phyloP scores from a whole-genome alignment of 345 rosid species.

The Gossypioides kirkii region DNA sequence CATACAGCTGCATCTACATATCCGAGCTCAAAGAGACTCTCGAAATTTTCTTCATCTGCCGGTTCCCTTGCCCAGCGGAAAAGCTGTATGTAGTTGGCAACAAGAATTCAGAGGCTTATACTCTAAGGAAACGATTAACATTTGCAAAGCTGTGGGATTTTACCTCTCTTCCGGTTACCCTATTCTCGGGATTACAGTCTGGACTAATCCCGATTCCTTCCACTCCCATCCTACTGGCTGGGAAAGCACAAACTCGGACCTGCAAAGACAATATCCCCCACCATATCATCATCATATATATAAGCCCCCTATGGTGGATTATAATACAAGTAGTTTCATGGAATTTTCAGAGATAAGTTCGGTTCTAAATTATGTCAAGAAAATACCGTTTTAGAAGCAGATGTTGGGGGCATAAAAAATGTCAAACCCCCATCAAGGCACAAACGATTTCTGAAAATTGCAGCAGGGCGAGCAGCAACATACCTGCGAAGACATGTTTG shows the following conservation, averaged over 20 bases:
- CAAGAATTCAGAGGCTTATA: constrained; percentile 3
- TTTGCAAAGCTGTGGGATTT: neutral
- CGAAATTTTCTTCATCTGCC: constrained; percentile 67
- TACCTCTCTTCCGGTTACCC: constrained; percentile 74
- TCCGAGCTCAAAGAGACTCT: constrained; percentile 70
- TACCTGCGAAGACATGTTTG: constrained; percentile 43
- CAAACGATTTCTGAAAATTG: constrained; percentile 71
- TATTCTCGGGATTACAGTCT: constrained; percentile 78
- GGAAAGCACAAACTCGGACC: constrained; percentile 90
- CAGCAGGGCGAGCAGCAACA: constrained; percentile 90
- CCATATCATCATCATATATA: neutral
- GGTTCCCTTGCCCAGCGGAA: constrained; percentile 94
- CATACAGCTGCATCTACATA: constrained; percentile 73
- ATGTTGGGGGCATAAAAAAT: constrained; percentile 92
- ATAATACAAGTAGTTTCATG: neutral
- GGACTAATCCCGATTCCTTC: constrained; percentile 85
- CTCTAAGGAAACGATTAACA: neutral
- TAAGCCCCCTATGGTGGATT: neutral
- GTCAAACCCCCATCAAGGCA: constrained; percentile 97
- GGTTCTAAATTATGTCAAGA: constrained; percentile 2
- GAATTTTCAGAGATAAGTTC: neutral
- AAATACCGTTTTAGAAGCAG: constrained; percentile 80
- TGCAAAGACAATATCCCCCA: constrained; percentile 19
- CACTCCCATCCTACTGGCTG: constrained; percentile 55
- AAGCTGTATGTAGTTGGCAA: constrained; percentile 40